phyloP scores from a whole-genome alignment of 306 rosid genomes.

The Bauhinia variegata region DNA sequence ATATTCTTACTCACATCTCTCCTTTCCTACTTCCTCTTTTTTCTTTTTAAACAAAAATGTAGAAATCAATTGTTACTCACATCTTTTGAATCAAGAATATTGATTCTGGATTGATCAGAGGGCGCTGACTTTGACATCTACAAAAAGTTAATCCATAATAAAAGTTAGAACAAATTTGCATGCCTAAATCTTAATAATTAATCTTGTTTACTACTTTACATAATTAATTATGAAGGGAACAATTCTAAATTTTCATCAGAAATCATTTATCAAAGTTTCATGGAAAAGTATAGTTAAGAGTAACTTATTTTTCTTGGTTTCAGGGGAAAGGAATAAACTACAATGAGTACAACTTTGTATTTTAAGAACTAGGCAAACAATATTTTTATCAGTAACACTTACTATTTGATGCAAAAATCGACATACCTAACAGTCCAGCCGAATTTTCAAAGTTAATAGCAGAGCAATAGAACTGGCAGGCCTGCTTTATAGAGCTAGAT shows the following conservation, averaged over 20 bases:
- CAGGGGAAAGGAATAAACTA: not conserved
- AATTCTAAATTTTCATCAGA: not conserved
- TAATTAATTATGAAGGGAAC: constrained; percentile 4
- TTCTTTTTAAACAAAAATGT: too few relatives aligned
- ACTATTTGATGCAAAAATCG: constrained; percentile 19
- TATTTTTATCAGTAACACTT: constrained; percentile 1
- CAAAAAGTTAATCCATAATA: constrained; percentile 39
- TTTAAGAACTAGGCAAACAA: constrained; percentile 1
- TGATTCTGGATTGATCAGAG: constrained; percentile 94
- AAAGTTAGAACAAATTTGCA: constrained; percentile 32
- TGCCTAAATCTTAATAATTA: constrained; percentile 15
- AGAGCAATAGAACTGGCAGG: constrained; percentile 14
- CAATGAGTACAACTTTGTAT: not conserved
- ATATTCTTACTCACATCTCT: constrained; percentile 72
- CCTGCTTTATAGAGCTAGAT: constrained; percentile 14
- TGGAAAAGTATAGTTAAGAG: constrained; percentile 4
- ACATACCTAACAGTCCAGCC: constrained; percentile 10
- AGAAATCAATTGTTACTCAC: constrained; percentile 49
- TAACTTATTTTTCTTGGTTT: not conserved
- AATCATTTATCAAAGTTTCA: not conserved
- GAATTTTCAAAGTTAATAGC: constrained; percentile 20
- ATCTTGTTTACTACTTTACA: not conserved
- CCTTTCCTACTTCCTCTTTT: too few relatives aligned
- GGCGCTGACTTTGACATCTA: constrained; percentile 99
- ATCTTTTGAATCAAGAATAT: constrained; percentile 93